phyloP scores from a whole-genome alignment of 768 basidiomycete genomes.

The Termitomyces sp. region DNA sequence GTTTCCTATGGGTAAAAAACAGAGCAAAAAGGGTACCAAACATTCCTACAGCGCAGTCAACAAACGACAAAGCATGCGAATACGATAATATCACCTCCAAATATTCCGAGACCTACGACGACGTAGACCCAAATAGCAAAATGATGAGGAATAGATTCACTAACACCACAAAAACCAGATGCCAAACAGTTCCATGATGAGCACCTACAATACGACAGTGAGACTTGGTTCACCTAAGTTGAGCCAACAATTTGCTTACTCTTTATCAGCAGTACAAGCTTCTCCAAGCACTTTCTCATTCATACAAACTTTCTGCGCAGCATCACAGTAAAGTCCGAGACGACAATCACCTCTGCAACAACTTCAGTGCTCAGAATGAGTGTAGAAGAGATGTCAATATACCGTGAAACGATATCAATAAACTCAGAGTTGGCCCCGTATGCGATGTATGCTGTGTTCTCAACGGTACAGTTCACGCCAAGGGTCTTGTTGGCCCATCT shows the following conservation, averaged over 20 bases:
- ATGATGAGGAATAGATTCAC: slow-evolving; percentile 54
- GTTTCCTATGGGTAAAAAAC: slow-evolving; percentile 64
- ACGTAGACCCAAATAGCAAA: slow-evolving; percentile 68
- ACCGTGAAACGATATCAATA: slow-evolving; percentile 81
- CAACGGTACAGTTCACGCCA: slow-evolving; percentile 57
- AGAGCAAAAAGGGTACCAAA: slow-evolving; percentile 61
- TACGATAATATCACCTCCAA: slow-evolving; percentile 48
- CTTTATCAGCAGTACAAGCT: slow-evolving; percentile 49
- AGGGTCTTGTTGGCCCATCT: slow-evolving; percentile 79
- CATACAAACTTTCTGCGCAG: slow-evolving; percentile 49
- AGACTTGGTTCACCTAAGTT: background rate
- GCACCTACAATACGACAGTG: slow-evolving; percentile 42
- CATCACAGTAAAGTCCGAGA: slow-evolving; percentile 73
- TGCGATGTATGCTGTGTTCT: slow-evolving; percentile 76
- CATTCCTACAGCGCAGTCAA: slow-evolving; percentile 48
- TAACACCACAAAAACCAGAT: slow-evolving; percentile 54
- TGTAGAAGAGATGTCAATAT: slow-evolving; percentile 7
- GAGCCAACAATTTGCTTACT: slow-evolving; percentile 25
- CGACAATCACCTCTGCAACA: slow-evolving; percentile 61
- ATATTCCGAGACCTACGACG: slow-evolving; percentile 63
- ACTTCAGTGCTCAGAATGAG: background rate
- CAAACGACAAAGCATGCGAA: background rate
- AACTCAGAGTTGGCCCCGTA: slow-evolving; percentile 59
- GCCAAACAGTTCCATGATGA: slow-evolving; percentile 67
- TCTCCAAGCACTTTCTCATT: slow-evolving; percentile 50